These are phyloP conservation scores for Ichthyophthirius multifiliis DNA, from an alignment of 169 alveolate genomes.

Conservation along the genomic window DNA sequence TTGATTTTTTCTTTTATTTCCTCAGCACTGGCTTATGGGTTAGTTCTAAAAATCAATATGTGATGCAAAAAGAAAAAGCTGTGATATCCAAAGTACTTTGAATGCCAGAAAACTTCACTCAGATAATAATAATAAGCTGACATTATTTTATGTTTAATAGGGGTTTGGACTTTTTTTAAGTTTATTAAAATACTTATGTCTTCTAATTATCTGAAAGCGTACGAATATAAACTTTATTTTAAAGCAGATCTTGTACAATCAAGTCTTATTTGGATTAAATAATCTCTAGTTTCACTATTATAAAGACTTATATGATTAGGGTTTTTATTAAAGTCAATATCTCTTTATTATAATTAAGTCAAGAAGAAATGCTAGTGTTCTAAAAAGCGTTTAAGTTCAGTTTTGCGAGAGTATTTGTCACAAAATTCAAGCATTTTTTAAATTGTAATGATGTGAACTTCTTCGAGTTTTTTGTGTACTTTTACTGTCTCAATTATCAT, in stretches of 20 bases:
- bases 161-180: neutral
- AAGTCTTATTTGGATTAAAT: neutral
- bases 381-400: neutral
- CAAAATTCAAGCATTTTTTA: neutral
- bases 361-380: neutral
- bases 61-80: neutral
- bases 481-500: neutral
- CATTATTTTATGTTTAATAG: neutral
- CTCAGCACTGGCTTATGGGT: neutral
- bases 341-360: neutral
- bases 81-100: conserved; percentile 1
- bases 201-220: neutral
- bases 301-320: neutral
- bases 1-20: neutral
- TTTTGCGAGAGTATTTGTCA: neutral
- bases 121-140: neutral
- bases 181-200: neutral
- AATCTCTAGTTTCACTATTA: neutral
- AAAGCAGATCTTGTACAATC: neutral
- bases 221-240: neutral
- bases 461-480: conserved; percentile 5
- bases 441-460: neutral
- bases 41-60: neutral
- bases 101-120: conserved; percentile 10
- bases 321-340: neutral